A percentile compares a stretch with the other conserved stretches of the same genome.
Conservation (phyloP, 1,284 basidiomycete genomes). For the Trichosporon sp. region DNA sequence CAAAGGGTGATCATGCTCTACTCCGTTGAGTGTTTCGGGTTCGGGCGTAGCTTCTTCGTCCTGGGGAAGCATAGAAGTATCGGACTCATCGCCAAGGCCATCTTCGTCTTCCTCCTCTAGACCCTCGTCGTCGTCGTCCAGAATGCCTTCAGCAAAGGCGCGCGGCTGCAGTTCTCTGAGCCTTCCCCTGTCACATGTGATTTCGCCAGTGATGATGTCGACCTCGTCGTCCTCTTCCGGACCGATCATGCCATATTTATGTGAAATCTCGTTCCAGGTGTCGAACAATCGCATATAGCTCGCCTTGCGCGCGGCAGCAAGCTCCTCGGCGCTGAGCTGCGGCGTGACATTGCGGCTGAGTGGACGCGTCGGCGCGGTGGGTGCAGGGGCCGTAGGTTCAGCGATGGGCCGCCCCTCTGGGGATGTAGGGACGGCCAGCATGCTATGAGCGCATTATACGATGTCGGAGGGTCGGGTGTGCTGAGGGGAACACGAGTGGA, state of each 20-base stretch:
- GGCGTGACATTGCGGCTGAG: background rate
- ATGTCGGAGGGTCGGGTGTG: background rate
- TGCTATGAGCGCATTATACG: slow-evolving; percentile 1
- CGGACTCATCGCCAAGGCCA: slow-evolving; percentile 37
- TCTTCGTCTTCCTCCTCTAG: slow-evolving; percentile 19
- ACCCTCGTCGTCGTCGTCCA: slow-evolving; percentile 17
- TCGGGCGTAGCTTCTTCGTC: background rate
- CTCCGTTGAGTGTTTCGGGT: background rate
- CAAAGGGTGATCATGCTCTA: background rate
- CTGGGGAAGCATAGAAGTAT: slow-evolving; percentile 23
- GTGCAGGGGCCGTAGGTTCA: background rate
- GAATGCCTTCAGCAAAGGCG: slow-evolving; percentile 21
- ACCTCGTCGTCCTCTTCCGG: slow-evolving; percentile 47
- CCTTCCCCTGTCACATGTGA: slow-evolving; percentile 31
- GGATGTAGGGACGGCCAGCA: background rate
- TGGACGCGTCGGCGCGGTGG: background rate
- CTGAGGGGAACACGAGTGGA: background rate
- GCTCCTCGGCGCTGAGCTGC: background rate
- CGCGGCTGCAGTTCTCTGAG: slow-evolving; percentile 15
- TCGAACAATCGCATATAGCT: slow-evolving; percentile 1
- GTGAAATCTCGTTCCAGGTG: slow-evolving; percentile 36
- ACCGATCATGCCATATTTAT: slow-evolving; percentile 35
- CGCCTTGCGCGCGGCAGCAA: background rate
- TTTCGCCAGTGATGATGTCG: slow-evolving; percentile 33
- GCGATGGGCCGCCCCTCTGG: background rate